Percentiles rank a stretch among this genome's conserved stretches.
phyloP scores from a whole-genome alignment of 2,329 filamentous ascomycete species.

The Scopulariopsis brevicaulis region DNA sequence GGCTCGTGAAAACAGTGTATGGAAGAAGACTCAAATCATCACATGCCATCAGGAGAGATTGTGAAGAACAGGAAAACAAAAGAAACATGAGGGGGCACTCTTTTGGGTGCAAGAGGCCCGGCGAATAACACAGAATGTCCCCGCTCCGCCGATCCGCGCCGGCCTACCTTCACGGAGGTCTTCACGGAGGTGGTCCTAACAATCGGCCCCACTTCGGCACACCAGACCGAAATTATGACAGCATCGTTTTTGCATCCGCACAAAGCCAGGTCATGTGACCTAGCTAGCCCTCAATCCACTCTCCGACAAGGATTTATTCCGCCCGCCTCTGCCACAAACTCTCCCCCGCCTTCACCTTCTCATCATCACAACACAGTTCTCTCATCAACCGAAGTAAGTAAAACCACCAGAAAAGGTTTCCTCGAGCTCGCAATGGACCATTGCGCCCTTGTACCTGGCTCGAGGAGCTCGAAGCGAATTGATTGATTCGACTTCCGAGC shows the following conservation, averaged over 20 bases:
- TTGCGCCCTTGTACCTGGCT: neutral
- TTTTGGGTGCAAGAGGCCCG: neutral
- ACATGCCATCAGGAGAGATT: neutral
- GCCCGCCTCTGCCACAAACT: neutral
- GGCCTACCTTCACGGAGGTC: neutral
- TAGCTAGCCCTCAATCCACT: neutral
- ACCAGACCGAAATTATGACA: neutral
- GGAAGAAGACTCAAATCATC: neutral
- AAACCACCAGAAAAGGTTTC: neutral
- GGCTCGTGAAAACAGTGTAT: neutral
- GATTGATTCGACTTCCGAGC: neutral
- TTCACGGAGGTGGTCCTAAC: neutral
- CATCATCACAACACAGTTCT: constrained; percentile 1
- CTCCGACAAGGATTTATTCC: neutral
- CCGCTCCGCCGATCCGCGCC: neutral
- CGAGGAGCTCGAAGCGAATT: neutral
- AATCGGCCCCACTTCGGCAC: neutral
- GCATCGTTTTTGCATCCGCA: neutral
- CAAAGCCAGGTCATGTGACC: neutral
- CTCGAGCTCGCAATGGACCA: neutral
- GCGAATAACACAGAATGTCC: neutral
- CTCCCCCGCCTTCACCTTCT: neutral
- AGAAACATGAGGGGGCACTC: neutral
- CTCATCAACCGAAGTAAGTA: constrained; percentile 1
- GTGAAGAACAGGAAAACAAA: neutral